These are phyloP conservation scores for Arabidopsis suecica DNA, from an alignment of 345 rosid genomes.

Conservation along the genomic window DNA sequence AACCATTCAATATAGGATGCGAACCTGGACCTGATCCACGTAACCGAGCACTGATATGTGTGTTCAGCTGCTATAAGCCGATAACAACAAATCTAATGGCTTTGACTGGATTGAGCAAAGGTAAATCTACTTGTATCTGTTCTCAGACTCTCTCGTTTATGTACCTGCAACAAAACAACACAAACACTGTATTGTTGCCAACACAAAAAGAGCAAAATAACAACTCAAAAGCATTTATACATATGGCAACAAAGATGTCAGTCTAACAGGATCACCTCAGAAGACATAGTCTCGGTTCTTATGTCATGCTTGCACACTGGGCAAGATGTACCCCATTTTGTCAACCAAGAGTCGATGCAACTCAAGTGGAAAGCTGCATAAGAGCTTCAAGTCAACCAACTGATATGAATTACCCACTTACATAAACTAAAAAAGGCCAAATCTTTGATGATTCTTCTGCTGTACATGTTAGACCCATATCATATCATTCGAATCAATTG, in stretches of 20 bases:
- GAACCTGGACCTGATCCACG: constrained; percentile 29
- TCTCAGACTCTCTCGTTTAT: constrained; percentile 24
- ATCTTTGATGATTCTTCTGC: constrained; percentile 4
- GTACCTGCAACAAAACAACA: constrained; percentile 32
- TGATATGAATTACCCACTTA: constrained; percentile 3
- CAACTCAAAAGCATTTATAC: not conserved
- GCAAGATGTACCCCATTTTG: constrained; percentile 76
- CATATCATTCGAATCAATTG: not conserved
- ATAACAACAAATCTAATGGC: constrained; percentile 23
- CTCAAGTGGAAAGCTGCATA: constrained; percentile 71
- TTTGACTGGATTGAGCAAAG: constrained; percentile 36
- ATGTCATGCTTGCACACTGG: constrained; percentile 85
- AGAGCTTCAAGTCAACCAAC: constrained; percentile 36
- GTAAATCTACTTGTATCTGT: constrained; percentile 34
- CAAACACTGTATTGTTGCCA: constrained; percentile 14
- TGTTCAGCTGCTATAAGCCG: constrained; percentile 19
- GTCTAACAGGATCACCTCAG: constrained; percentile 50
- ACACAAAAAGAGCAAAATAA: not conserved
- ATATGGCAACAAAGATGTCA: constrained; percentile 19
- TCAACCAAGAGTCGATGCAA: constrained; percentile 79
- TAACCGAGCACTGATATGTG: constrained; percentile 22
- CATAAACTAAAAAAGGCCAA: constrained; percentile 1
- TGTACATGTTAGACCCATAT: not conserved
- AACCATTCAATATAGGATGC: constrained; percentile 23
- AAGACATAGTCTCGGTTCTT: constrained; percentile 45